Percentiles rank a stretch among this genome's conserved stretches.
Evolutionary conservation across 805 yeast genomes (phyloP).

Genomic region (Kluyveromyces starmeri): DNA sequence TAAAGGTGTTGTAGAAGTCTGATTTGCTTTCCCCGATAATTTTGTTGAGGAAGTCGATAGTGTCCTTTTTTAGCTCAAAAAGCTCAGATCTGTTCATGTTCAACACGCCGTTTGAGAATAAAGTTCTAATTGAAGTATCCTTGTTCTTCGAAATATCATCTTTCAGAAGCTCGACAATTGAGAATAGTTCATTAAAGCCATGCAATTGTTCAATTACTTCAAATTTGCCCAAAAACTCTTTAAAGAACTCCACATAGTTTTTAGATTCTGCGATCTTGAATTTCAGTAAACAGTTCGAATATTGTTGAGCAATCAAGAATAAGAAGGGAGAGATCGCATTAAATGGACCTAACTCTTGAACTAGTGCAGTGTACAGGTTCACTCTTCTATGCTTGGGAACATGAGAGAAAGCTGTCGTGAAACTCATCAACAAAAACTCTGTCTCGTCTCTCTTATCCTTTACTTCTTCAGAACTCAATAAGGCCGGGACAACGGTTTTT

Average conservation of each 20-base stretch:
- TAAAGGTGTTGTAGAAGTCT: conserved; percentile 19
- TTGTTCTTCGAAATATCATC: conserved; percentile 37
- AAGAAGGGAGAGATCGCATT: conserved; percentile 62
- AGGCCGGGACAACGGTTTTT: conserved; percentile 82
- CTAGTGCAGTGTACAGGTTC: conserved; percentile 67
- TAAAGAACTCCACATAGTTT: conserved; percentile 60
- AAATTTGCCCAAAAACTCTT: conserved; percentile 61
- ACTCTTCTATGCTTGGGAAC: conserved; percentile 96
- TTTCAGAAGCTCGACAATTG: conserved; percentile 32
- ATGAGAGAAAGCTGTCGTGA: conserved; percentile 90
- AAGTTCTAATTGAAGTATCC: conserved; percentile 41
- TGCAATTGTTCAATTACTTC: conserved; percentile 56
- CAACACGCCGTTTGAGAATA: conserved; percentile 55
- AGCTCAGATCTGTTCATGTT: conserved; percentile 43
- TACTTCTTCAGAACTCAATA: conserved; percentile 41
- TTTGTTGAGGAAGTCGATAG: conserved; percentile 50
- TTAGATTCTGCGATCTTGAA: conserved; percentile 60
- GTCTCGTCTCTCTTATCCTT: conserved; percentile 49
- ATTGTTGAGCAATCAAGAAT: conserved; percentile 76
- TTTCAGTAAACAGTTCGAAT: conserved; percentile 42
- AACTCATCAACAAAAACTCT: conserved; percentile 78
- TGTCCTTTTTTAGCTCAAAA: conserved; percentile 37
- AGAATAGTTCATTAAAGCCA: conserved; percentile 43
- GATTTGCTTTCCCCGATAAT: conserved; percentile 34
- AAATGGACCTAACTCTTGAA: conserved; percentile 62